Evolutionary conservation across 164 flowering plant genomes (phyloP), one percentile per base, ranked within the genome.

Genomic region (Magnolia kwangsiensis): DNA sequence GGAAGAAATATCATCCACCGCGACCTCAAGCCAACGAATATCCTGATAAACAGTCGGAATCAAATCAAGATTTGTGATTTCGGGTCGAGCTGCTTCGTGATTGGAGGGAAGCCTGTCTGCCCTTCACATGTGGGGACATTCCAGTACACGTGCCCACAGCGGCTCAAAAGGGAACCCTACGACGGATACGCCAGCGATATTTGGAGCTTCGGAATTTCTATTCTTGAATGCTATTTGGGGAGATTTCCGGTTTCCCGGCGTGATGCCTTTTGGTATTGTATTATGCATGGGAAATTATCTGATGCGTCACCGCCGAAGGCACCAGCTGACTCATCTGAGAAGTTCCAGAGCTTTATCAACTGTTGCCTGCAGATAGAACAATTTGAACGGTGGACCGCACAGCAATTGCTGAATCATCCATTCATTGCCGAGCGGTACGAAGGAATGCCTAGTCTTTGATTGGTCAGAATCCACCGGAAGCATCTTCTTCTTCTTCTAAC

Each of bases 71-170:
- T 90, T 50, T 86, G 89, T 0, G 93, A 90, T 71, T 88, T 90
- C 72, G 91, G 91, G 10, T 89, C 80, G 20, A 85, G 90, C 55
- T 75, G 76, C 50, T 45, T 84, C 6, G 69, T 79, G 67, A 78
- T 49, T 7, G 74, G 78, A 16, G 18, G 1, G 13, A 55, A 11
- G 0, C 16, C 1, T 4, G 0, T 16, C 61, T 55, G 61, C 51
- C 63, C 1, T 2, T 24, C 81, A 0, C 77, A 13, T 55, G 78
- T 70, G 73, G 92, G 92, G 4, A 89, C 92, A 4, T 76, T 80
- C n/a, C 89, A 90, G 0, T 90, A 90, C 74, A 90, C 88, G 93
- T 86, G 93, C 67, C 90, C 91, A 0, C 86, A 65, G 4, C 87
- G 86, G 14, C 74, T 69, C 19, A 78, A 83, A 82, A 79, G 71